Conservation (phyloP, 805 yeast species). For the Metschnikowia corniflorae region DNA sequence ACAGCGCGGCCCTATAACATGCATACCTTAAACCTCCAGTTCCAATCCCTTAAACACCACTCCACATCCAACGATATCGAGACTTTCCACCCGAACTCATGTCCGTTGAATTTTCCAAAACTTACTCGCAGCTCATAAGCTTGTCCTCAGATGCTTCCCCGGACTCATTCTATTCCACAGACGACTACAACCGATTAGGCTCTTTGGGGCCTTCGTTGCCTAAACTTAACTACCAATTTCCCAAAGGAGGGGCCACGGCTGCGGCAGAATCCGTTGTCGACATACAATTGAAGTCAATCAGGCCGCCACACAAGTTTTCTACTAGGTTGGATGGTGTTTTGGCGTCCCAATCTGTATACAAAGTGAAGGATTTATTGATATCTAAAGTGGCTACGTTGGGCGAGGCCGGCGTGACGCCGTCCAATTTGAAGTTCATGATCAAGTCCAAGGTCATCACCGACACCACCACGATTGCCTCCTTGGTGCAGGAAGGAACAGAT, state of each 20-base stretch:
- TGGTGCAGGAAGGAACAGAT: constrained; percentile 15
- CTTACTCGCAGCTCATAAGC: constrained; percentile 46
- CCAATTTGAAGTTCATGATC: constrained; percentile 48
- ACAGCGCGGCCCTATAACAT: no score
- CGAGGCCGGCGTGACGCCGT: constrained; percentile 27
- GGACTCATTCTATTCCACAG: constrained; percentile 30
- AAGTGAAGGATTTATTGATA: constrained; percentile 37
- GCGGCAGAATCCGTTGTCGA: constrained; percentile 15
- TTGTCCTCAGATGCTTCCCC: constrained; percentile 39
- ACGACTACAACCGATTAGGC: constrained; percentile 26
- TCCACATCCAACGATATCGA: no score
- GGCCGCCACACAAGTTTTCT: constrained; percentile 63
- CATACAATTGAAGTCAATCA: constrained; percentile 57
- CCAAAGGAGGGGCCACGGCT: constrained; percentile 9
- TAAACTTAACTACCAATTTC: constrained; percentile 35
- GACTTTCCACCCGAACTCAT: no score
- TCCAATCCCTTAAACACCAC: no score
- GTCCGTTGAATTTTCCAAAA: constrained; percentile 37
- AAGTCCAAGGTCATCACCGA: constrained; percentile 65
- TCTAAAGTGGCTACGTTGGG: constrained; percentile 25
- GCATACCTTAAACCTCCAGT: no score
- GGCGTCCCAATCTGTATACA: constrained; percentile 30
- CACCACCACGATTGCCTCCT: constrained; percentile 34
- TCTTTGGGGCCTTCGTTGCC: constrained; percentile 50
- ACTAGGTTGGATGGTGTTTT: constrained; percentile 23